Evolutionary conservation across 1,284 basidiomycete genomes (phyloP), one percentile per base, ranked within the genome.

Genomic region (Cryptococcus amylolentus): DNA sequence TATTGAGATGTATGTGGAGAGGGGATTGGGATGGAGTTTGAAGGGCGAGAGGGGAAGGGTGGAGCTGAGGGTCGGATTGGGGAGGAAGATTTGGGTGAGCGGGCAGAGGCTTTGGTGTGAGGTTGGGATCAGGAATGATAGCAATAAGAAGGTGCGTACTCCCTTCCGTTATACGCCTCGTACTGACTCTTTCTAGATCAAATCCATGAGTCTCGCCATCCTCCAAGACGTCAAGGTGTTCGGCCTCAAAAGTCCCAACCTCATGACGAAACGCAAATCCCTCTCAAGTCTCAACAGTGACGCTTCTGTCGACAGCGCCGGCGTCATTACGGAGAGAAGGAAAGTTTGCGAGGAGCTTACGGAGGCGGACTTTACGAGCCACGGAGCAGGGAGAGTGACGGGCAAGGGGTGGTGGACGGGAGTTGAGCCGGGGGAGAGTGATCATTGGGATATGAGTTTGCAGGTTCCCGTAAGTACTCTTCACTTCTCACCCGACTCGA

Each of bases 331-430:
- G 2, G 53, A 58, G 23, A 52, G 71, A 28, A 54, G 56, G 16
- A 82, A 84, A 62, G 80, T 92, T 1, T 82, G 84, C 2, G 86
- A 87, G 66, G 82, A 83, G 37, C 78, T 79, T 1, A 80, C 91
- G 27, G 84, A 87, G 66, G 84, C 87, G 68, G 74, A 76, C 59
- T 66, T 67, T 47, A 64, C 65, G 35, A 84, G 85, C 12, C 82
- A 87, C 55, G 81, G 82, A 46, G 83, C 83, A 23, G 77, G 83
- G 3, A 82, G 84, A 62, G 86, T 88, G 5, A 91, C 88, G 40
- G 87, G 88, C 5, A 87, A 86, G 67, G 89, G 89, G 0, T 92
- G 89, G 87, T 94, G 91, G 90, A 81, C 84, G 2, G 91, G 91
- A 8, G 84, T 93, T 6, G 79, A 80, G 18, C 79, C 86, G 5